These are phyloP conservation scores for Nakazawaea ishiwadae DNA, from an alignment of 805 yeast genomes.

Conservation along the genomic window DNA sequence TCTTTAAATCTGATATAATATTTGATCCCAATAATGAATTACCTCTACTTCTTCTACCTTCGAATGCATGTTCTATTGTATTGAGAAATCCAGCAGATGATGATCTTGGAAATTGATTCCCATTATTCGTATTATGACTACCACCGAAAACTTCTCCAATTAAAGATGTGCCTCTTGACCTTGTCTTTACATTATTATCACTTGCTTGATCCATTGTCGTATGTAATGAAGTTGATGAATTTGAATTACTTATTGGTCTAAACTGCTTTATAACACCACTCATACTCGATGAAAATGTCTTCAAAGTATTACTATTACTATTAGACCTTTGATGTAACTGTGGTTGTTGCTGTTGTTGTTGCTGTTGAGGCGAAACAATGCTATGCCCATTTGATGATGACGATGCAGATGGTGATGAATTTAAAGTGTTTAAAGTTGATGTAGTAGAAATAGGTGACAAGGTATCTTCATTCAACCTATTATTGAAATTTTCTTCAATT, in stretches of 20 bases:
- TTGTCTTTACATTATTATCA: conserved; percentile 13
- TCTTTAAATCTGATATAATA: too few relatives aligned
- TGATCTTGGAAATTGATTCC: not conserved
- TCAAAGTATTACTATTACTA: conserved; percentile 17
- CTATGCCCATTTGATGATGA: not conserved
- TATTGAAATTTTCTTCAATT: conserved; percentile 23
- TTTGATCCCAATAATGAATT: conserved; percentile 18
- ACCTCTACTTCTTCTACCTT: conserved; percentile 27
- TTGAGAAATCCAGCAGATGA: conserved; percentile 16
- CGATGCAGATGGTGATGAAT: conserved; percentile 5
- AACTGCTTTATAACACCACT: conserved; percentile 31
- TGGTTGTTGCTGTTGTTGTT: conserved; percentile 6
- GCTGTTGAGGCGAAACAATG: not conserved
- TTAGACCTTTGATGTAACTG: conserved; percentile 13
- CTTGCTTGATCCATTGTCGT: conserved; percentile 1
- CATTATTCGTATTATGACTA: too few relatives aligned
- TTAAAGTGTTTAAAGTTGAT: conserved; percentile 6
- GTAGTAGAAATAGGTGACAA: conserved; percentile 3
- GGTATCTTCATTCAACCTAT: not conserved
- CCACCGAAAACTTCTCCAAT: conserved; percentile 7
- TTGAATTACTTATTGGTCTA: conserved; percentile 27
- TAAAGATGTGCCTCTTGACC: conserved; percentile 9
- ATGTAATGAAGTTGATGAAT: conserved; percentile 26
- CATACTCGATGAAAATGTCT: conserved; percentile 25
- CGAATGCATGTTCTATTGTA: conserved; percentile 29